phyloP scores from a whole-genome alignment of 108 stramenopile genomes.

The Fragilariopsis cylindrus region DNA sequence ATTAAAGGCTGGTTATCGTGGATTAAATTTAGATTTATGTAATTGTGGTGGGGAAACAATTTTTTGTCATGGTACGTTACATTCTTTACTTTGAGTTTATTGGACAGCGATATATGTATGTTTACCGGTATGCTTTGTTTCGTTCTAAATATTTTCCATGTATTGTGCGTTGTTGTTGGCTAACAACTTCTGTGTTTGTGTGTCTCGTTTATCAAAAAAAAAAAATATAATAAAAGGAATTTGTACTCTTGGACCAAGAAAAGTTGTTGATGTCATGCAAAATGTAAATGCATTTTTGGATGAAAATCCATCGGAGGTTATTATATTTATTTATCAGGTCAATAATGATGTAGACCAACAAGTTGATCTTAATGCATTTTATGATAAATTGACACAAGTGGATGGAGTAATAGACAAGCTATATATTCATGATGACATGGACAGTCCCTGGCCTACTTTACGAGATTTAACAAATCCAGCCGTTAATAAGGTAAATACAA shows the following conservation, averaged over 20 bases:
- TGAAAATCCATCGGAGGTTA: conserved; percentile 55
- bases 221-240: neutral
- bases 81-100: neutral
- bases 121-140: too few species aligned
- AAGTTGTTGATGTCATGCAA: conserved; percentile 45
- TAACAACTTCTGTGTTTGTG: neutral
- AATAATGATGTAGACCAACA: conserved; percentile 39
- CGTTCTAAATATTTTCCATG: too few species aligned
- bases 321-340: conserved; percentile 63
- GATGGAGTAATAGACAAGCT: conserved; percentile 36
- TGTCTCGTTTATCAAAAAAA: neutral
- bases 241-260: conserved; percentile 57
- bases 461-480: conserved; percentile 41
- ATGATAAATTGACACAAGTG: conserved; percentile 22
- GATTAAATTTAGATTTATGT: conserved; percentile 65
- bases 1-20: conserved; percentile 68
- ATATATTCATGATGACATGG: conserved; percentile 19
- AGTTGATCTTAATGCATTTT: conserved; percentile 37
- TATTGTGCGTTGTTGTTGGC: neutral
- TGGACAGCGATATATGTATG: neutral
- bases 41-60: conserved; percentile 52
- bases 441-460: conserved; percentile 59
- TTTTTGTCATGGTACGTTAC: conserved; percentile 52
- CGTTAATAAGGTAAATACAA: conserved; percentile 31
- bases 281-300: conserved; percentile 54